Conservation (phyloP, 2,329 filamentous ascomycete genomes). For the Colletotrichum falcatum region DNA sequence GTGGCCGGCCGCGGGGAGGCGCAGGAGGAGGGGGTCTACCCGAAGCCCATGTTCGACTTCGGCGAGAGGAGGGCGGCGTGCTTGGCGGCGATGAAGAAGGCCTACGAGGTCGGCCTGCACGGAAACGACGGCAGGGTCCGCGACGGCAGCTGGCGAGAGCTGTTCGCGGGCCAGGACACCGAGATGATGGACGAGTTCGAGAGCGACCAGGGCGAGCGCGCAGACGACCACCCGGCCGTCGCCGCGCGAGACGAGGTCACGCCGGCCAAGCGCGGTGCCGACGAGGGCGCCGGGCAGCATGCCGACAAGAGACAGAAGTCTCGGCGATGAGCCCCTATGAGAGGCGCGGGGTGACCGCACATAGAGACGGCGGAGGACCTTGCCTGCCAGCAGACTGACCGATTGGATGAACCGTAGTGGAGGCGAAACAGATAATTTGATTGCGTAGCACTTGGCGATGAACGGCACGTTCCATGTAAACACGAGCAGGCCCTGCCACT, state of each 20-base stretch:
- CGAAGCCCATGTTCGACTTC: constrained; percentile 85
- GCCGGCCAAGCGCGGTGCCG: constrained; percentile 36
- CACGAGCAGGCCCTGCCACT: too few relatives aligned
- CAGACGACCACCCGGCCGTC: constrained; percentile 45
- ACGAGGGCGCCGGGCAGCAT: constrained; percentile 40
- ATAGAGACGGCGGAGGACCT: neutral
- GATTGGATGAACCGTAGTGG: neutral
- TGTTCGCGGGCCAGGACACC: constrained; percentile 56
- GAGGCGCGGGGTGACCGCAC: neutral
- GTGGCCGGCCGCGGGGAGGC: constrained; percentile 66
- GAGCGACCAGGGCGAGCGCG: constrained; percentile 50
- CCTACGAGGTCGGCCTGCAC: constrained; percentile 73
- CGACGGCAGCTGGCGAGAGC: constrained; percentile 67
- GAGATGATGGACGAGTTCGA: constrained; percentile 56
- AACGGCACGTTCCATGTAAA: neutral
- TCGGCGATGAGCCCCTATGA: neutral
- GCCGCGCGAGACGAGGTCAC: constrained; percentile 37
- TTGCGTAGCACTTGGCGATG: neutral
- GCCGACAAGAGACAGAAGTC: constrained; percentile 36
- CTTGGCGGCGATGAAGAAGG: constrained; percentile 76
- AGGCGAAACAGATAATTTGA: neutral
- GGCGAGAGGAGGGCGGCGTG: constrained; percentile 70
- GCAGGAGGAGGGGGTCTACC: constrained; percentile 66
- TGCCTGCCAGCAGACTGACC: too few relatives aligned
- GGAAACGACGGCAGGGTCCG: constrained; percentile 72